Evolutionary conservation across 2,329 filamentous ascomycete species (phyloP), one percentile per base, ranked within the genome.

Genomic region (Helotiales sp.): DNA sequence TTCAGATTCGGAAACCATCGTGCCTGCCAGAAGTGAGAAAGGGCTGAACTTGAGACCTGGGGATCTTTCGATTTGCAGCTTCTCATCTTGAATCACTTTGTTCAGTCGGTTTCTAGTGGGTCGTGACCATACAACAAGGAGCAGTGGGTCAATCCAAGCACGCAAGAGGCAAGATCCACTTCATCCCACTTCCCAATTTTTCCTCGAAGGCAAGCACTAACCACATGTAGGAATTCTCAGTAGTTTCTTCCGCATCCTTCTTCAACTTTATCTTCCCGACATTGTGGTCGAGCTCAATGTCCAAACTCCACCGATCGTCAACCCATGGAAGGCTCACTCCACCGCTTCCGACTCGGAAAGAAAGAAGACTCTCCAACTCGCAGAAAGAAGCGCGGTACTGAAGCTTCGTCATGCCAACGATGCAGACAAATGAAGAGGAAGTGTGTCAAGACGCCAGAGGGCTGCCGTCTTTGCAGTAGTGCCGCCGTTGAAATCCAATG

Each of bases 1-100:
- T 22, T 49, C 47, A 3, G 25, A 27, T 67, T 75, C 72, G 22
- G 70, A 67, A 2, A 71, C 67, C 72, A 75, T 75, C 1, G 31
- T 57, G 51, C 12, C 6, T 9, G 15, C 9, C 15, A 15, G 5
- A 29, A 5, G 19, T 27, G 5, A 6, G 36, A 15, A 40, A n/a
- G n/a, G n/a, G n/a, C n/a, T n/a, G n/a, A n/a, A n/a, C n/a, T n/a
- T n/a, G n/a, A n/a, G n/a, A n/a, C n/a, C n/a, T n/a, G n/a, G n/a
- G n/a, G n/a, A n/a, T n/a, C n/a, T n/a, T n/a, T n/a, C n/a, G n/a
- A n/a, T n/a, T n/a, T n/a, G n/a, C n/a, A n/a, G n/a, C n/a, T n/a
- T n/a, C n/a, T n/a, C n/a, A n/a, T n/a, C n/a, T n/a, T n/a, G n/a
- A n/a, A n/a, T n/a, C n/a, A n/a, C n/a, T n/a, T n/a, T n/a, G n/a